phyloP scores from a whole-genome alignment of 2,329 filamentous ascomycete species.

The Curvularia spicifera region DNA sequence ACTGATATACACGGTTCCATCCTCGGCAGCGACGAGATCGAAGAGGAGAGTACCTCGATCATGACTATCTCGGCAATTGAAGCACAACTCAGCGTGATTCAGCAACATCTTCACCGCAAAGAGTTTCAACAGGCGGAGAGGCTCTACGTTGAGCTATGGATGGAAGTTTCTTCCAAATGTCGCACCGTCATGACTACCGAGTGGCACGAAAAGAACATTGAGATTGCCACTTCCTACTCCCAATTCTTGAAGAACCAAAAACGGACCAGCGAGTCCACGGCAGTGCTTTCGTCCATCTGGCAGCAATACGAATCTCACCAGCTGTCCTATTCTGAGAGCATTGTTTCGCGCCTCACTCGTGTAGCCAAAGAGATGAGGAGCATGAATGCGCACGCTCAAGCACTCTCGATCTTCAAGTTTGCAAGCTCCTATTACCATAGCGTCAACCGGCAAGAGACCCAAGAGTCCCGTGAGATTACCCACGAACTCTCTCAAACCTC shows the following conservation, averaged over 20 bases:
- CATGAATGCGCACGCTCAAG: conserved; percentile 53
- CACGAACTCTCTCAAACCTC: conserved; percentile 51
- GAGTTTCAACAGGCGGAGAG: conserved; percentile 51
- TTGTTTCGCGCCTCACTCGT: conserved; percentile 44
- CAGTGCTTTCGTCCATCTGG: conserved; percentile 56
- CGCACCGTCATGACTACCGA: conserved; percentile 52
- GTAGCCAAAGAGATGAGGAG: conserved; percentile 56
- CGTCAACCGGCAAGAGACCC: conserved; percentile 46
- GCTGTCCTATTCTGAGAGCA: conserved; percentile 49
- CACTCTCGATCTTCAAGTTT: conserved; percentile 58
- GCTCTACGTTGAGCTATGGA: conserved; percentile 60
- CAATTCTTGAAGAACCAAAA: conserved; percentile 57
- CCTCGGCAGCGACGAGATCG: conserved; percentile 45
- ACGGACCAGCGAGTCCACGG: conserved; percentile 53
- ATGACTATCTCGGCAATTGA: conserved; percentile 47
- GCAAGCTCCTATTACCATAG: conserved; percentile 45
- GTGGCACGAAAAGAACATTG: conserved; percentile 58
- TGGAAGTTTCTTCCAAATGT: conserved; percentile 57
- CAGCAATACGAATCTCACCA: conserved; percentile 58
- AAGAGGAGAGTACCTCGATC: conserved; percentile 44
- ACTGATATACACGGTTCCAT: conserved; percentile 46
- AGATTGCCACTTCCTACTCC: conserved; percentile 55
- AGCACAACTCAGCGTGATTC: conserved; percentile 48
- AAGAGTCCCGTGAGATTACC: conserved; percentile 53
- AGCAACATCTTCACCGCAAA: conserved; percentile 45